Evolutionary conservation across 2,329 filamentous ascomycete genomes (phyloP), one percentile per base, ranked within the genome.

Genomic region (Huntiella omanensis): DNA sequence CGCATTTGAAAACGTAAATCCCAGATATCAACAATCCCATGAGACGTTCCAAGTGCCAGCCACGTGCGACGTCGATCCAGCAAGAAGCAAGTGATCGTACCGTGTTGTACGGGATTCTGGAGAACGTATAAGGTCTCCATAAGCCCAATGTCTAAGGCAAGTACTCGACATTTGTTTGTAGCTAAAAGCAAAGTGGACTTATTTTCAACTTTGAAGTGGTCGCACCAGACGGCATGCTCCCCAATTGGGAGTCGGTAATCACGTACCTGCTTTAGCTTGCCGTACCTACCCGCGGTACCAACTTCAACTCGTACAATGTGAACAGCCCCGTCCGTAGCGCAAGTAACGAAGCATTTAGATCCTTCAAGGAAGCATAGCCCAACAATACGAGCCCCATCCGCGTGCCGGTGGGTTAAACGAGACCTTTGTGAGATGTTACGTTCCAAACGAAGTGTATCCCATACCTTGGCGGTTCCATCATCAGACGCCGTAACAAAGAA

Each of bases 401-500:
- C 72, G 54, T 95, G 83, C 48, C 71, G 78, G 62, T 95, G 81
- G 0, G 83, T 92, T 57, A 92, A 83, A 16, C 88, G 73, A 22
- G 91, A 86, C 38, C 86, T 76, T 55, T 93, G 82, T 0, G 83
- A 81, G 43, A 96, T 76, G 57, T 95, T 96, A 39, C 86, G 80
- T 62, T 98, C 91, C 5, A 98, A 69, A 17, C 91, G 74, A 19
- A 77, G 78, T 19, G 85, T 81, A 62, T 98, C 91, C 91, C 91
- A 98, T 4, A 98, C 72, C 57, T 84, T 93, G 48, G 95, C 83
- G 5, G 74, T 77, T 2, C 91, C 84, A 60, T 98, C 91, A 55
- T 94, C 84, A 7, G 87, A 88, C 5, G 79, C 88, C 1, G 91
- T 96, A 48, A 95, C 71, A 60, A 98, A 98, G 63, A 98, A 98